These are phyloP conservation scores for Scleroderma bovista DNA, from an alignment of 768 basidiomycete species.

Conservation along the genomic window DNA sequence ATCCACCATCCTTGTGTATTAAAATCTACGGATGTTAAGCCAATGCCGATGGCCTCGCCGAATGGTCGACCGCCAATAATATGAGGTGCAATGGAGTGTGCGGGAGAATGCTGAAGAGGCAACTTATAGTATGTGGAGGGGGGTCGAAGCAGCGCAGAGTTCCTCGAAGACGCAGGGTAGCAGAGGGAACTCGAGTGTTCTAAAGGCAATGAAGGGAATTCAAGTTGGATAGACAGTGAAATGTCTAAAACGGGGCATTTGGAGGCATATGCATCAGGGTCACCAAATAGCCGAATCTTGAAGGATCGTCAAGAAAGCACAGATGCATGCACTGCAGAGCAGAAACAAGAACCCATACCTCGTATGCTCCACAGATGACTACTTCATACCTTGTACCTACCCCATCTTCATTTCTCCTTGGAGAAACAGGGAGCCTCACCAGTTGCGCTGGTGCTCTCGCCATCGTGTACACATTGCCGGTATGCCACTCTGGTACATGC, in stretches of 20 bases:
- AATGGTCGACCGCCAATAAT: conserved; percentile 74
- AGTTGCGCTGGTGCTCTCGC: conserved; percentile 44
- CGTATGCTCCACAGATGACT: conserved; percentile 78
- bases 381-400: conserved; percentile 55
- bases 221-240: not conserved
- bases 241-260: conserved; percentile 45
- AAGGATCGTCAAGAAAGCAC: not conserved
- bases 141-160: no score
- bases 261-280: conserved; percentile 43
- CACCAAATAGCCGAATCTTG: conserved; percentile 81
- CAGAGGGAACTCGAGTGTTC: conserved; percentile 45
- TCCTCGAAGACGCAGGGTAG: not conserved
- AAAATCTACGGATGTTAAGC: conserved; percentile 41
- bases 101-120: conserved; percentile 36
- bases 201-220: not conserved
- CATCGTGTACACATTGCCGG: conserved; percentile 83
- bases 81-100: conserved; percentile 57
- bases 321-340: not conserved
- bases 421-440: conserved; percentile 45
- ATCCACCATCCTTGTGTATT: conserved; percentile 49
- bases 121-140: no score
- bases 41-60: conserved; percentile 65
- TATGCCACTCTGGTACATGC: conserved; percentile 54
- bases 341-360: conserved; percentile 38
- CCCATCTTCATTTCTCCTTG: conserved; percentile 24